A percentile compares a stretch with the other conserved stretches of the same genome.
Conservation (phyloP, 2,329 filamentous ascomycete genomes). For the Aspergillus tubingensis region DNA sequence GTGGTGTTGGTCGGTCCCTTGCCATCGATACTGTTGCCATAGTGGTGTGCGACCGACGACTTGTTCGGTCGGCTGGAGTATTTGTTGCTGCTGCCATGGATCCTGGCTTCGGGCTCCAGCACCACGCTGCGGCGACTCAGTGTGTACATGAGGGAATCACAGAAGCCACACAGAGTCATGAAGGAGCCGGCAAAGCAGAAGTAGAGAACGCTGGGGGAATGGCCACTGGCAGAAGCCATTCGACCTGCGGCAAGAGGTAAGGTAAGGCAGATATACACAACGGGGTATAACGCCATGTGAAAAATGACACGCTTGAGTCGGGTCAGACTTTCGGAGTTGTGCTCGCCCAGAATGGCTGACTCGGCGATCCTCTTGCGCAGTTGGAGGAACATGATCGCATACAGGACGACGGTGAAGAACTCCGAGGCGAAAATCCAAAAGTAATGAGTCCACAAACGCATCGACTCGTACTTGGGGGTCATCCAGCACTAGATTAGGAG, state of each 20-base stretch:
- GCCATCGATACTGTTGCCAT: neutral
- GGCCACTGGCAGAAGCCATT: constrained; percentile 2
- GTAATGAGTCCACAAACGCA: constrained; percentile 8
- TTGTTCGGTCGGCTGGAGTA: constrained; percentile 5
- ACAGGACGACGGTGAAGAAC: constrained; percentile 5
- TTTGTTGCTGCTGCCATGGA: constrained; percentile 6
- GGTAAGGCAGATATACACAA: constrained; percentile 2
- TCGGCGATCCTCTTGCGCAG: constrained; percentile 4
- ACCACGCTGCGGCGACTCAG: constrained; percentile 4
- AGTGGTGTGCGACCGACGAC: constrained; percentile 1
- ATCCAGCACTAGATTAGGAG: neutral
- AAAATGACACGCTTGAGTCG: constrained; percentile 5
- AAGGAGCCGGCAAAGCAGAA: neutral
- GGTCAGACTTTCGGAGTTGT: constrained; percentile 7
- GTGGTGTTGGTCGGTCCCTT: constrained; percentile 4
- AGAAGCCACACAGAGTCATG: constrained; percentile 2
- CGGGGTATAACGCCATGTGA: constrained; percentile 4
- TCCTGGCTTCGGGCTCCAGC: constrained; percentile 3
- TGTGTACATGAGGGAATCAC: constrained; percentile 6
- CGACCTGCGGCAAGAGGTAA: constrained; percentile 4
- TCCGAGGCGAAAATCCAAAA: constrained; percentile 9
- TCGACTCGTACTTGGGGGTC: constrained; percentile 7
- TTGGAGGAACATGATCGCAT: constrained; percentile 4
- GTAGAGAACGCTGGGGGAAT: constrained; percentile 2
- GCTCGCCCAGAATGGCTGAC: constrained; percentile 5